phyloP scores from a whole-genome alignment of 31 red algal species.

The Odonthalia washingtoniensis region DNA sequence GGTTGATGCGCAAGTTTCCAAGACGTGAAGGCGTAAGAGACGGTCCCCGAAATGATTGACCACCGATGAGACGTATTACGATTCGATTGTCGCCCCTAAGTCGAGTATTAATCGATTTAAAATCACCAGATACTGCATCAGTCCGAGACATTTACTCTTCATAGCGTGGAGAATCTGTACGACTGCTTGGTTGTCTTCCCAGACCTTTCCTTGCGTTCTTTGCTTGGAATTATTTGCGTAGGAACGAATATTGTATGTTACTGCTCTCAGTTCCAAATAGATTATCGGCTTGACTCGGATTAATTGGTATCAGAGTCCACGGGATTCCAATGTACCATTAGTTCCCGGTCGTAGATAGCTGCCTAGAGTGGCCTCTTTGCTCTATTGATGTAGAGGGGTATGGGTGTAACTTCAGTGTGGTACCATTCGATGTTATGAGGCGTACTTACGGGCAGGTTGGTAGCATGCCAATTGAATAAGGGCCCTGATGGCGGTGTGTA shows the following conservation, averaged over 20 bases:
- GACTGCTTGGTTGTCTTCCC: conserved; percentile 47
- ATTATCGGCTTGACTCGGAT: conserved; percentile 1
- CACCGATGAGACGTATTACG: conserved; percentile 26
- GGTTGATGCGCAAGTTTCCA: background rate
- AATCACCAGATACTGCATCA: conserved; percentile 17
- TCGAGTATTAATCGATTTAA: background rate
- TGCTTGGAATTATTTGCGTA: background rate
- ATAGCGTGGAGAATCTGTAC: conserved; percentile 35
- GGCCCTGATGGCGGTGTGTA: conserved; percentile 8
- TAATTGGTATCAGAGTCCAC: conserved; percentile 8
- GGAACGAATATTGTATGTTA: background rate
- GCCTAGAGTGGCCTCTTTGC: conserved; percentile 5
- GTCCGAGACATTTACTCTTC: background rate
- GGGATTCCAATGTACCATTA: conserved; percentile 34
- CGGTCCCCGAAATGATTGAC: conserved; percentile 40
- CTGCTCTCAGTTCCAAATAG: conserved; percentile 11
- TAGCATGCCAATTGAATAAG: background rate
- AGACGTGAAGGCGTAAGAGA: background rate
- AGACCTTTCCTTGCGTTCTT: background rate
- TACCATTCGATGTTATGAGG: background rate
- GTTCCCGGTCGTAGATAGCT: background rate
- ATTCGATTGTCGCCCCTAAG: background rate
- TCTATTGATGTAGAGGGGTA: conserved; percentile 10
- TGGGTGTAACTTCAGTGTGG: background rate
- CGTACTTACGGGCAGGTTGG: background rate